Evolutionary conservation across 441 rosid genomes (phyloP), one percentile per base, ranked within the genome.

Genomic region (Flueggea neowawraea): DNA sequence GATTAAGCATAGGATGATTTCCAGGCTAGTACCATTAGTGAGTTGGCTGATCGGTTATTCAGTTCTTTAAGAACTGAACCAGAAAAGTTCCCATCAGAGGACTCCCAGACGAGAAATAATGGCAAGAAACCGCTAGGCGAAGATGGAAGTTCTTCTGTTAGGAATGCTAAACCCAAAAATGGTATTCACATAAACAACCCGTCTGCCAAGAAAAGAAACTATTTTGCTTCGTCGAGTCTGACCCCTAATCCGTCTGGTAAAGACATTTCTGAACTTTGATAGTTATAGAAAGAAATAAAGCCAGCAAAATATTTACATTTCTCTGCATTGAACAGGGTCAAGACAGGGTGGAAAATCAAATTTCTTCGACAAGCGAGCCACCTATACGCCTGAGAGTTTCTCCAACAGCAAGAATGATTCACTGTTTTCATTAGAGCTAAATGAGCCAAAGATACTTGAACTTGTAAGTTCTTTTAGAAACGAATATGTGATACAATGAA

Each of bases 21-120:
- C 61, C 77, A 81, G 88, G 91, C 79, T 61, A 69, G 69, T 61
- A 78, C 69, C 28, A 52, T 82, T 22, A 70, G 68, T 69, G 74
- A 70, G 45, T 68, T 72, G 58, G 86, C 83, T 12, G 62, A 55
- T 11, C 65, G 55, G 54, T 69, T 81, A 43, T 75, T 82, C 6
- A 54, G 31, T 54, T 32, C 71, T 57, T 62, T 85, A 36, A 74
- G 63, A 74, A 62, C 66, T 52, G 78, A 79, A 41, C 78, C 79
- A 0, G 61, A 67, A 50, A 79, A 49, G 52, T 80, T 85, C 31
- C 72, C 75, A 58, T 16, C 33, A 65, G 68, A 65, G 50, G 59
- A 65, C 53, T 67, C 75, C 1, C 64, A 48, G 28, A 61, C 52
- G 31, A 75, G 62, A 43, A 11, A 41, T 44, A 54, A 36, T 12